Conservation (phyloP, 805 yeast genomes). For the Saccharomycopsis sp. region DNA sequence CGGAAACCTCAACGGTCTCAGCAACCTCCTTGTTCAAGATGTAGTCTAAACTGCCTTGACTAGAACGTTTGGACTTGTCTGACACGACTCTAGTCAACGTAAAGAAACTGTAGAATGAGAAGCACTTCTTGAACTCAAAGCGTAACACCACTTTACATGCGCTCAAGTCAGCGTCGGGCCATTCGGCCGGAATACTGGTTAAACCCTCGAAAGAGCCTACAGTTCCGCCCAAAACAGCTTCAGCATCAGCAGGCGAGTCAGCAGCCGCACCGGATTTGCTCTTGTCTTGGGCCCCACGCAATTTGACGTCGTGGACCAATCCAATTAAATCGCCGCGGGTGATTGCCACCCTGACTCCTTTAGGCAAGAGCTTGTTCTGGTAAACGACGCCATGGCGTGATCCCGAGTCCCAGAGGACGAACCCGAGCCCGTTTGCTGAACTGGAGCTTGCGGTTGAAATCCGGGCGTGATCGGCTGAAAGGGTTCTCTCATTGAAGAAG, state of each 20-base stretch:
- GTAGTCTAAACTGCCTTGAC: neutral
- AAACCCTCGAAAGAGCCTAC: neutral
- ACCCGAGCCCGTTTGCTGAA: neutral
- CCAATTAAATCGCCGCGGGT: constrained; percentile 13
- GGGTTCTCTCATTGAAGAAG: constrained; percentile 15
- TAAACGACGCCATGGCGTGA: constrained; percentile 21
- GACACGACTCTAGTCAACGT: constrained; percentile 5
- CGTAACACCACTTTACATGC: constrained; percentile 9
- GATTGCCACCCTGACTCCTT: constrained; percentile 13
- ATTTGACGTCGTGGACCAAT: constrained; percentile 9
- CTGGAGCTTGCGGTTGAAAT: constrained; percentile 2
- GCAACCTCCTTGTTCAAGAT: neutral
- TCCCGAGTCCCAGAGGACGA: constrained; percentile 19
- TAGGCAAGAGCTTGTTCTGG: constrained; percentile 14
- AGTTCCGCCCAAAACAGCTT: neutral
- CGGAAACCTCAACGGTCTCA: neutral
- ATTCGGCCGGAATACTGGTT: constrained; percentile 1
- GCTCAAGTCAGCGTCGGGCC: constrained; percentile 10
- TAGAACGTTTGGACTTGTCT: neutral
- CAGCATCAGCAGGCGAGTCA: neutral
- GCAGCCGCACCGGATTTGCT: neutral
- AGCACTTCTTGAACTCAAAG: constrained; percentile 11
- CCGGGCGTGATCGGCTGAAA: constrained; percentile 18
- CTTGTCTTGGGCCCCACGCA: too few species aligned
- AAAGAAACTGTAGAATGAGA: constrained; percentile 6